Percentiles rank a stretch among this genome's conserved stretches.
phyloP scores from a whole-genome alignment of 768 basidiomycete genomes.

The Crucibulum laeve region DNA sequence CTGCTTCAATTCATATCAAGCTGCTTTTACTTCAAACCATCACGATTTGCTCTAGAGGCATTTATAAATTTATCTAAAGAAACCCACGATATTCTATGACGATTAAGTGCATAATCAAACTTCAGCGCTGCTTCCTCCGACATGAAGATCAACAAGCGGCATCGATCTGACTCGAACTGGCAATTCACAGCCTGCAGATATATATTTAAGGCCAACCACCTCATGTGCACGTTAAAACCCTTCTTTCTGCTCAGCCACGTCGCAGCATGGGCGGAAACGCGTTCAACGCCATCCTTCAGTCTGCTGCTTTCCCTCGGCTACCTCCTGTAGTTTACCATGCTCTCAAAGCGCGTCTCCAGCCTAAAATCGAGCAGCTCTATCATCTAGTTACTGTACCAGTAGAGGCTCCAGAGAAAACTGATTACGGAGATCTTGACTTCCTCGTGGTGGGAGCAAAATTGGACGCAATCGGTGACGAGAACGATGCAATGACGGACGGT shows the following conservation, averaged over 20 bases:
- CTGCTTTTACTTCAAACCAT: too few relatives aligned
- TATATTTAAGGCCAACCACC: too few relatives aligned
- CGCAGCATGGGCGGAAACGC: constrained; percentile 66
- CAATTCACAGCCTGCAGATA: too few relatives aligned
- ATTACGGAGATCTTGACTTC: constrained; percentile 71
- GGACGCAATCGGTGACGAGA: constrained; percentile 3
- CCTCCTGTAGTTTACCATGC: constrained; percentile 47
- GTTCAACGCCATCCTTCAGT: constrained; percentile 41
- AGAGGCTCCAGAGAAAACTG: constrained; percentile 62
- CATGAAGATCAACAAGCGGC: too few relatives aligned
- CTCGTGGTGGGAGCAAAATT: constrained; percentile 45
- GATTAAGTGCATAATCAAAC: too few relatives aligned
- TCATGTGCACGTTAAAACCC: too few relatives aligned
- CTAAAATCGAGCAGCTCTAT: constrained; percentile 43
- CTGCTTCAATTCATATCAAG: too few relatives aligned
- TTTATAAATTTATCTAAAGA: too few relatives aligned
- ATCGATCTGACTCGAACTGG: too few relatives aligned
- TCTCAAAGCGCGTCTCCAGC: constrained; percentile 41
- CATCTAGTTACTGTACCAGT: constrained; percentile 46
- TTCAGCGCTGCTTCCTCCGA: too few relatives aligned
- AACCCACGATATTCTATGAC: too few relatives aligned
- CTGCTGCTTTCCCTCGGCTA: constrained; percentile 55
- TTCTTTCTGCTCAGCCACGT: not conserved
- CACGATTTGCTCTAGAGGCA: too few relatives aligned
- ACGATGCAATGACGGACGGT: constrained; percentile 7